Conservation (phyloP, 2,329 filamentous ascomycete species). For the Harringtonia lauricola region DNA sequence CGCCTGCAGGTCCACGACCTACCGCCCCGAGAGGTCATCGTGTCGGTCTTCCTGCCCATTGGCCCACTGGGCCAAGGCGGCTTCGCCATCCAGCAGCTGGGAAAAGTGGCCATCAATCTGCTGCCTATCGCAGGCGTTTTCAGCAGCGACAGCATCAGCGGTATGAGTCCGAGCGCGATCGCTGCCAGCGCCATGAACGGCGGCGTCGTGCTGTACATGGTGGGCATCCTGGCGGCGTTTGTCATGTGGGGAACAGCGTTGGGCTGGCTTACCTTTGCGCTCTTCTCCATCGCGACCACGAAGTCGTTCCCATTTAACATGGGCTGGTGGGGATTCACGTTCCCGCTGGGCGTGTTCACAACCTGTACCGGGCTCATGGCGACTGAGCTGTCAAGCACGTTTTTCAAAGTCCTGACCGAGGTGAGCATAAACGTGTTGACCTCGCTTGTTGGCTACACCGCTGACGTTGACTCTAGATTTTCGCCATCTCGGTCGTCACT, state of each 20-base stretch:
- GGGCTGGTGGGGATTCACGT: slow-evolving; percentile 28
- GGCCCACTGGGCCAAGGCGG: slow-evolving; percentile 53
- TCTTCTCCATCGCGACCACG: slow-evolving; percentile 19
- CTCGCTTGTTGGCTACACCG: background rate
- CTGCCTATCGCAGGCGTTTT: slow-evolving; percentile 27
- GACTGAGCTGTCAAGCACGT: slow-evolving; percentile 27
- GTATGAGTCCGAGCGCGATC: slow-evolving; percentile 21
- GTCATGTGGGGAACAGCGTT: slow-evolving; percentile 24
- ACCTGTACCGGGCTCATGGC: slow-evolving; percentile 29
- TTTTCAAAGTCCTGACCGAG: slow-evolving; percentile 27
- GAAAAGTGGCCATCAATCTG: slow-evolving; percentile 24
- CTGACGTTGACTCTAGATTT: slow-evolving; percentile 17
- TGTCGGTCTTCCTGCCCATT: slow-evolving; percentile 50
- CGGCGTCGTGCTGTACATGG: slow-evolving; percentile 42
- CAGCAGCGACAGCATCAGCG: slow-evolving; percentile 4
- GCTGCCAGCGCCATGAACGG: slow-evolving; percentile 24
- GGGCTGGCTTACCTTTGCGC: slow-evolving; percentile 22
- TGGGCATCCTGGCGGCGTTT: slow-evolving; percentile 29
- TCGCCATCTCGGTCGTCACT: slow-evolving; percentile 27
- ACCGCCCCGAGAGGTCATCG: slow-evolving; percentile 53
- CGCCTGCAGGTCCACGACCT: slow-evolving; percentile 56
- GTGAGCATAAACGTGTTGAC: slow-evolving; percentile 5
- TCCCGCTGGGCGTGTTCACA: slow-evolving; percentile 26
- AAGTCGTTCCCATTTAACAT: slow-evolving; percentile 26
- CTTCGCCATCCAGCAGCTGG: slow-evolving; percentile 34